Evolutionary conservation across 2,329 filamentous ascomycete species (phyloP).

Genomic region (Cladobotryum mycophilum): DNA sequence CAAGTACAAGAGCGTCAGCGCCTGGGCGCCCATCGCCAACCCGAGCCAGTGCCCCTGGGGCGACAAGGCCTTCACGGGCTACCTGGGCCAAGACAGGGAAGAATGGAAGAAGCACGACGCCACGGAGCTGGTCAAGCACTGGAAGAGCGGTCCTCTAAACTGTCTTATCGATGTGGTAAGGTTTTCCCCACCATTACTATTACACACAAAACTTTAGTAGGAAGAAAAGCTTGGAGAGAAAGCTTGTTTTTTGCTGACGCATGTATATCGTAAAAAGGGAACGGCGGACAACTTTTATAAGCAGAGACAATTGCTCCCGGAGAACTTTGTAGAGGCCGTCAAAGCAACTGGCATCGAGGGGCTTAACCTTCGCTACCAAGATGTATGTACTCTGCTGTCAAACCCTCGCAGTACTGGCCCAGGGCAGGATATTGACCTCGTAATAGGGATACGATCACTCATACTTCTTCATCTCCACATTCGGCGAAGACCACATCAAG

Average conservation of each 20-base stretch:
- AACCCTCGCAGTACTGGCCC: neutral
- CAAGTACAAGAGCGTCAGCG: conserved; percentile 80
- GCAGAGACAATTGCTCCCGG: conserved; percentile 82
- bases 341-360: conserved; percentile 68
- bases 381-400: conserved; percentile 37
- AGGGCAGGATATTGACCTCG: conserved; percentile 1
- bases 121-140: conserved; percentile 76
- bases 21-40: conserved; percentile 87
- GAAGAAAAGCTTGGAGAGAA: no score
- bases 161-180: conserved; percentile 80
- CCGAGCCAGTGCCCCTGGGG: conserved; percentile 86
- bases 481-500: conserved; percentile 83
- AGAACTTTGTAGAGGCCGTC: conserved; percentile 80
- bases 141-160: conserved; percentile 65
- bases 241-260: neutral
- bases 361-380: conserved; percentile 75
- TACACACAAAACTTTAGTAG: no score
- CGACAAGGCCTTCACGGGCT: conserved; percentile 88
- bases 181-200: no score
- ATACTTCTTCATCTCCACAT: conserved; percentile 92
- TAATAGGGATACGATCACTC: conserved; percentile 84
- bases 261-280: conserved; percentile 45
- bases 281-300: conserved; percentile 97
- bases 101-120: conserved; percentile 89
- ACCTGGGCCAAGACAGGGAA: conserved; percentile 70